phyloP scores from a whole-genome alignment of 2,329 filamentous ascomycete species.

The Acrocalymma vagum region DNA sequence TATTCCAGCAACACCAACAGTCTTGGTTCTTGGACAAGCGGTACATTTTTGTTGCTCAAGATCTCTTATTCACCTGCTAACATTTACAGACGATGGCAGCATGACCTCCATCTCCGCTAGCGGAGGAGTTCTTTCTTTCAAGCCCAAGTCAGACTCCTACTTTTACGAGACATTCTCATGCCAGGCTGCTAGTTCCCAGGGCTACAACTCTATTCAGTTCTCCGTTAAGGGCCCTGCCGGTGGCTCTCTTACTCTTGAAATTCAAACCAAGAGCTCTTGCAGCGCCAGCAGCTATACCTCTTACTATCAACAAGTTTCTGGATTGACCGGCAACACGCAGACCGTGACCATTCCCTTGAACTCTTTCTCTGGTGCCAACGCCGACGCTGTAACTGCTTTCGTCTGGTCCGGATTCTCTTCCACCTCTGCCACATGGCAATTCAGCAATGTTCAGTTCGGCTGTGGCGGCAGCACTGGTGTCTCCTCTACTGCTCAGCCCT shows the following conservation, averaged over 20 bases:
- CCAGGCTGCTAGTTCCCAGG: slow-evolving; percentile 54
- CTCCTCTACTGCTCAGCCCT: slow-evolving; percentile 10
- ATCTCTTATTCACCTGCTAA: slow-evolving; percentile 5
- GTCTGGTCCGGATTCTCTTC: slow-evolving; percentile 55
- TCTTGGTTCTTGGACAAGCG: slow-evolving; percentile 46
- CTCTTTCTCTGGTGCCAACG: slow-evolving; percentile 60
- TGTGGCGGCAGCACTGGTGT: slow-evolving; percentile 40
- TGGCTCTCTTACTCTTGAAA: slow-evolving; percentile 53
- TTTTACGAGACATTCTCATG: slow-evolving; percentile 64
- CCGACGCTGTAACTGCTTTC: slow-evolving; percentile 57
- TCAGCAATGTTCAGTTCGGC: slow-evolving; percentile 58
- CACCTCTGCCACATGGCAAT: slow-evolving; percentile 53
- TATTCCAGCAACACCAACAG: slow-evolving; percentile 46
- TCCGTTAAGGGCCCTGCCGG: slow-evolving; percentile 55
- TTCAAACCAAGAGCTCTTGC: slow-evolving; percentile 59
- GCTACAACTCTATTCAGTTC: slow-evolving; percentile 60
- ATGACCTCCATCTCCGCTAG: slow-evolving; percentile 55
- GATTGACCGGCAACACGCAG: slow-evolving; percentile 60
- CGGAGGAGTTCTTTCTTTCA: slow-evolving; percentile 59
- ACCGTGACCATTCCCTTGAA: slow-evolving; percentile 61
- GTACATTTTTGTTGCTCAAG: slow-evolving; percentile 19
- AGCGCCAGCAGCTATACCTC: slow-evolving; percentile 53
- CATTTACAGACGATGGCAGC: slow-evolving; percentile 56
- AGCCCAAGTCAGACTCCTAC: slow-evolving; percentile 59
- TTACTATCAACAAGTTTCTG: slow-evolving; percentile 54